Evolutionary conservation across 305 asterid genomes (phyloP), one percentile per base, ranked within the genome.

Genomic region (Fraxinus ornus): DNA sequence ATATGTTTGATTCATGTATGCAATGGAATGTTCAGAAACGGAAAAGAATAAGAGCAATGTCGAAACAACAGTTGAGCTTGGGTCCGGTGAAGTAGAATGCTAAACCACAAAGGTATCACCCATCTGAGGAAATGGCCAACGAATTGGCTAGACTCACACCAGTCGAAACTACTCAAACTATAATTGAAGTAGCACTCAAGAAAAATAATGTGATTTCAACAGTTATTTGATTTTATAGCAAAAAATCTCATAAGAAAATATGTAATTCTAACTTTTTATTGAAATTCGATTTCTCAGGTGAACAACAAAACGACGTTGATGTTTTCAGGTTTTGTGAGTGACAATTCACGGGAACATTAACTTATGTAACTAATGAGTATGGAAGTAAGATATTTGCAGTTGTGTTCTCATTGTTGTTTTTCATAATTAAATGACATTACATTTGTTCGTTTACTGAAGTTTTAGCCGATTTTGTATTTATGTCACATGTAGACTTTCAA

Each of bases 401-500:
- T 68, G 79, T 66, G 78, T 49, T 79, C 82, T 77, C 71, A 19
- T 79, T 82, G 7, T 78, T 79, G 6, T 52, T 79, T 82, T 8
- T 78, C 77, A 6, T 52, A 17, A 15, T 32, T 32, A 32, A 32
- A 32, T 32, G 35, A 33, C 9, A n/a, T 75, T 57, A 10, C 9
- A 36, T 47, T n/a, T 37, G 32, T 55, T 70, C 62, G 41, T 77
- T 75, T 55, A 44, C 73, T 80, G 64, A 66, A 78, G 78, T 83
- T 84, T 36, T 36, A 9, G 66, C 77, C 85, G 83, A 77, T 86
- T 86, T n/a, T 83, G 79, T 57, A 37, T 81, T 80, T 85, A 70
- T 74, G 32, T 83, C 91, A 95, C 97, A 90, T 89, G 90, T 95
- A 75, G 93, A 94, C 94, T 94, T 95, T 86, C 99, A 92, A 90